Base-by-base conservation (phyloP, 2,329 filamentous ascomycete species). In the Chrysoporthe deuterocubensis region DNA sequence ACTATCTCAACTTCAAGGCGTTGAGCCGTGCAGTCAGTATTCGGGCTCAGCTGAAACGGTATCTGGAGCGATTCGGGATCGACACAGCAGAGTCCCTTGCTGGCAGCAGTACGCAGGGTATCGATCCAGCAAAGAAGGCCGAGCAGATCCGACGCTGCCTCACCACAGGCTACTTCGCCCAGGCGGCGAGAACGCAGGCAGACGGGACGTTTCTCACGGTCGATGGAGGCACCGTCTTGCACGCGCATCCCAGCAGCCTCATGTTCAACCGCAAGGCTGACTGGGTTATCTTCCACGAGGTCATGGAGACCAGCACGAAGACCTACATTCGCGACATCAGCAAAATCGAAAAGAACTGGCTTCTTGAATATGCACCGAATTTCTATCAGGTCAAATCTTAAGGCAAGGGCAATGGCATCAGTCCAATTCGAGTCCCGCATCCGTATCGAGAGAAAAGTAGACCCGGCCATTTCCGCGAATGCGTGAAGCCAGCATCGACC, bases 211-310 rank as follows among this genome's bases (percentile, higher is more conserved):
- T 97, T 77, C 89, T 87, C 73, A 95, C 93, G 62, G 90, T 97
- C n/a, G 90, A 90, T 69, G 93, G 93, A 42, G 89, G 89, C 50
- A 91, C 90, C 62, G 87, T 89, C 4, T 82, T 98, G 64, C 87
- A 97, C 81, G 93, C 94, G 32, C 96, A 99, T 79, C 96, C 96
- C 0, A 97, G 89, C 75, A 96, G 92, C 50, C 81, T 98, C 72
- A 93, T 98, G 89, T 98, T 98, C 83, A 97, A 97, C 78, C 89
- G 94, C 67, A 97, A 96, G 81, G 93, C 93, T 13, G 94, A 97
- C 71, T 98, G 95, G 94, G 94, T 98, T 11, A 87, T 99, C 44
- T 99, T 97, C 76, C 92, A 96, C 74, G 95, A 97, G 80, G 89
- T 97, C 48, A 88, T 97, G 84, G 93, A 98, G 81, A 96, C 92